Base-by-base conservation (phyloP, 345 rosid genomes). In the Murraya paniculata region DNA sequence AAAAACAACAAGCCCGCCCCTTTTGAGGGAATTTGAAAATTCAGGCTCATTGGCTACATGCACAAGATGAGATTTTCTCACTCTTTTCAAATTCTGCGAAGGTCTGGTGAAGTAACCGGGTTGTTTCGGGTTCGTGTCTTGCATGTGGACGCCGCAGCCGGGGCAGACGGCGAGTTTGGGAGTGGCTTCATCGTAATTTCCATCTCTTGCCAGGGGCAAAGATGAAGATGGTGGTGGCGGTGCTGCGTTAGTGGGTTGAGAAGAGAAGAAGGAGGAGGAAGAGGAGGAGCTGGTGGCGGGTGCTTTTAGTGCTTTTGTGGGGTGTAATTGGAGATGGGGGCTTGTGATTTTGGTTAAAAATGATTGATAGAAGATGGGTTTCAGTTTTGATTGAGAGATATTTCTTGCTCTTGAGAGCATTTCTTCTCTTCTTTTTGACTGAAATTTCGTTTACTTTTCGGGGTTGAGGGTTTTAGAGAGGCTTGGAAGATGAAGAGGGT, bases 111-210 rank as follows among this genome's bases (percentile, higher is more conserved):
- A 94, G 92, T 86, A 96, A 4, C 99, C 98, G 5, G 97, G 98
- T 10, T 75, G 86, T 68, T 90, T 90, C 27, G 97, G 89, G 66
- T 91, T 78, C 2, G 88, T 73, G 68, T 89, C 90, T 78, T 96
- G 98, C 91, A 96, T 81, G 76, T 88, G 94, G 79, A 94, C 88
- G 22, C 99, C 99, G 70, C 99, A 96, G 38, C 98, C 99, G 11
- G 95, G 95, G 79, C 99, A 96, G 74, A 96, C 90, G n/a, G 89
- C 71, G 73, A 81, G 72, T 59, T 59, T 38, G 19, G 92, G 85
- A 72, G 91, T 86, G 71, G 89, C 83, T 35, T 87, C 94, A 24
- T 90, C 89, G 81, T 85, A 91, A 75, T 94, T 96, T 1, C 99
- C 98, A 77, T 96, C 99, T 41, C 99, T 89, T 76, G 83, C 84